Conservation (phyloP, 768 basidiomycete species). For the Lentinula edodes region DNA sequence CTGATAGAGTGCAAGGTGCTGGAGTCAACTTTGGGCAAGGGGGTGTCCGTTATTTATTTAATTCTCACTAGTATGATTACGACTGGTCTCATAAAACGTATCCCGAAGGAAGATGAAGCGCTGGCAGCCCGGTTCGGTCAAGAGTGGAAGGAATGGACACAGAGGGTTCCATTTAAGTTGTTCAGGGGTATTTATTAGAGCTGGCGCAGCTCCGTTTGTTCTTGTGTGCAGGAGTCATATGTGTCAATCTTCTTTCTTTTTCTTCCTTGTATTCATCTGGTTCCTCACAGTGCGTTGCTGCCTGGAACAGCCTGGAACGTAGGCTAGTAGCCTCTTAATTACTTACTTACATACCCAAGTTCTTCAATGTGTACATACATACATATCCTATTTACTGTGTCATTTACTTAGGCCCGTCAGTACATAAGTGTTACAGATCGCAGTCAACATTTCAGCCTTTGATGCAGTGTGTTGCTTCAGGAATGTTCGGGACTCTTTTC, state of each 20-base stretch:
- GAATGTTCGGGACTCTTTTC: not conserved
- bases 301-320: too few relatives aligned
- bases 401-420: too few relatives aligned
- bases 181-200: constrained; percentile 41
- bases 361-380: too few relatives aligned
- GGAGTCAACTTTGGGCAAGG: constrained; percentile 24
- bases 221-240: not conserved
- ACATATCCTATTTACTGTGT: too few relatives aligned
- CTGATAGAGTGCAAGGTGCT: constrained; percentile 24
- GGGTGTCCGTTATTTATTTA: constrained; percentile 19
- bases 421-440: too few relatives aligned
- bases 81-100: constrained; percentile 31
- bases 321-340: too few relatives aligned
- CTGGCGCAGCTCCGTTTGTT: not conserved
- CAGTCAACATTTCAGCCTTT: too few relatives aligned
- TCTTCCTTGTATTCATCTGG: too few relatives aligned
- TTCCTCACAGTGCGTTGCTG: too few relatives aligned
- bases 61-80: constrained; percentile 25
- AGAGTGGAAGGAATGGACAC: constrained; percentile 39
- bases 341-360: too few relatives aligned
- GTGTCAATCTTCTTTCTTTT: too few relatives aligned
- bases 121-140: constrained; percentile 33
- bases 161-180: constrained; percentile 39
- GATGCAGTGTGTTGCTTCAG: not conserved
- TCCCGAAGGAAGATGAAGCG: constrained; percentile 40